These are phyloP conservation scores for Neofusicoccum sp. DNA, from an alignment of 2,329 filamentous ascomycete genomes.

Conservation along the genomic window DNA sequence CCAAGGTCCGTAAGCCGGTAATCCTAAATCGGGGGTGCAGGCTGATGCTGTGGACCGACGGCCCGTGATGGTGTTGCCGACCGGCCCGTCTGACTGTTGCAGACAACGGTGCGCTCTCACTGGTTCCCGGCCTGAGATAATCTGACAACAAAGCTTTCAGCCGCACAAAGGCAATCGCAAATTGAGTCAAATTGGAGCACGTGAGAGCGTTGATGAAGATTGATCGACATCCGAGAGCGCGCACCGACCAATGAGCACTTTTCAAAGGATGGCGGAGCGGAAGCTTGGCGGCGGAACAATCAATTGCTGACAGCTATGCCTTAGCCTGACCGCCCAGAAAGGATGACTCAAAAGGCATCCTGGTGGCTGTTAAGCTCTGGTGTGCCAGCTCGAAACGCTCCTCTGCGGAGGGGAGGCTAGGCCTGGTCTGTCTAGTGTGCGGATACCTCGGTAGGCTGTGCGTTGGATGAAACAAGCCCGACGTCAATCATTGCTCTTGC, in stretches of 20 bases:
- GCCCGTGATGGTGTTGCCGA: background rate
- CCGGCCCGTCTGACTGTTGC: background rate
- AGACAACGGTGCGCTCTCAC: background rate
- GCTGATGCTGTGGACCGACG: background rate
- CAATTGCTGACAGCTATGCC: background rate
- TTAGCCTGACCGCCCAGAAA: background rate
- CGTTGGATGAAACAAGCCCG: slow-evolving; percentile 10
- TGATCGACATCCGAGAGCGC: background rate
- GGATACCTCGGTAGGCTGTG: slow-evolving; percentile 14
- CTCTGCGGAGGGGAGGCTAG: background rate
- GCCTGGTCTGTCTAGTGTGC: background rate
- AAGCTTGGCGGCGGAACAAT: slow-evolving; percentile 7
- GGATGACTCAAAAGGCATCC: background rate
- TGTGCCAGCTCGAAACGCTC: background rate
- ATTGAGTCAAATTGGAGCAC: background rate
- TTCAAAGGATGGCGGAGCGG: background rate
- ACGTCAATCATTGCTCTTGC: background rate
- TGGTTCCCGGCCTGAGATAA: background rate
- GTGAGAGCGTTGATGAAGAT: background rate
- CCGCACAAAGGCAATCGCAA: background rate
- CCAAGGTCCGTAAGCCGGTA: slow-evolving; percentile 6
- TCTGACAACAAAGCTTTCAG: background rate
- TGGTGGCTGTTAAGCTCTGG: background rate
- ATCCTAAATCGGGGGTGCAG: background rate
- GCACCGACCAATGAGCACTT: slow-evolving; percentile 7